Base-by-base conservation (phyloP, 345 rosid species). In the Arabidopsis suecica region DNA sequence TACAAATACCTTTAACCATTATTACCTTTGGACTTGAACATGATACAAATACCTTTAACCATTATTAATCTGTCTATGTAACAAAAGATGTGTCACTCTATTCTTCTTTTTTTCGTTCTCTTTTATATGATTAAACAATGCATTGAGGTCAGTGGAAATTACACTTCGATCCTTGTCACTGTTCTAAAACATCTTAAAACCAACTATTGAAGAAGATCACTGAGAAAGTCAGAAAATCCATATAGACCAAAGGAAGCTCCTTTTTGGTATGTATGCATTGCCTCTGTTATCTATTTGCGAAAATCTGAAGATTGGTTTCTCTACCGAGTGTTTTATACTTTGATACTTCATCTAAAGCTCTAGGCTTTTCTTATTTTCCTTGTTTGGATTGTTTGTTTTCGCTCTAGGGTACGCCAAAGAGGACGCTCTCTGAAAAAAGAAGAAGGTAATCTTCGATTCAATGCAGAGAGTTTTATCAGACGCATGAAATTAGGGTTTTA, bases 131-230 rank as follows among this genome's bases (percentile, higher is more conserved):
- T 6, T 1, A 28, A 5, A 13, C 40, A 32, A 28, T 9, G 22
- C 32, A 28, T 41, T 6, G 56, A 18, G 56, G 14, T 44, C 20
- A 34, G 2, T n/a, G 10, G 23, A 67, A 67, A 38, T 28, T 38
- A 75, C 73, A 41, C 2, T 59, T 47, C 18, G 6, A 3, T 30
- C 78, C 78, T 74, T 66, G 16, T n/a, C 71, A 28, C 23, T 61
- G 58, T 37, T 44, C 1, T 3, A 42, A 16, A 30, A 25, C 38
- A 30, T 41, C 30, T 32, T 0, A 3, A 25, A 47, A 23, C 54
- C 13, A 55, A 30, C 16, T 42, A 34, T 41, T 41, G 1, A 68
- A 48, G 36, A 14, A 63, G 38, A 30, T 10, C 22, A 12, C 70
- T 50, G 22, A 66, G 36, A 18, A 65, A 55, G 18, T 56, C 10